Conservation (phyloP, 2,329 filamentous ascomycete genomes). For the Xylariaceae sp. region DNA sequence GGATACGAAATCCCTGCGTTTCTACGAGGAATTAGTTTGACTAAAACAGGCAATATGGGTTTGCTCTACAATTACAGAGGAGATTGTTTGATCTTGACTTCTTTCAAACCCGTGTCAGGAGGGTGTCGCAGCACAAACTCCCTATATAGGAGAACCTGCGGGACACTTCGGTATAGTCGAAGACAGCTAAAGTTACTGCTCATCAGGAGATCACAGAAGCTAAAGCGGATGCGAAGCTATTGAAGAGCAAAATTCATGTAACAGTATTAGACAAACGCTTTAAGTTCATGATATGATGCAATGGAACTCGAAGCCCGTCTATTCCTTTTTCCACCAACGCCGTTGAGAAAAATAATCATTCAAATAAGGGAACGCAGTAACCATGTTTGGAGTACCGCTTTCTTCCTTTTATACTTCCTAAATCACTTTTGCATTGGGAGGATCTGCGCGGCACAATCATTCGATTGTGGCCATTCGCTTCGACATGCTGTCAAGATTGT, state of each 20-base stretch:
- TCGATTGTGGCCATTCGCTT: conserved; percentile 55
- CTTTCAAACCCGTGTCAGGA: no score
- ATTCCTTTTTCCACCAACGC: conserved; percentile 11
- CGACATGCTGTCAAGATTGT: conserved; percentile 53
- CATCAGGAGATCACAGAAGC: no score
- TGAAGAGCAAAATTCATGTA: background rate
- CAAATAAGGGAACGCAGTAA: background rate
- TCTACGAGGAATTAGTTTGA: no score
- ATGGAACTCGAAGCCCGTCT: conserved; percentile 3
- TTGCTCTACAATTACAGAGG: no score
- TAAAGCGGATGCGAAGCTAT: background rate
- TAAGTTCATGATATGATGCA: conserved; percentile 1
- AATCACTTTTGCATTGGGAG: conserved; percentile 11
- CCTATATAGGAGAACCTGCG: no score
- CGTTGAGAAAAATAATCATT: conserved; percentile 2
- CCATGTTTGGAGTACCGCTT: background rate
- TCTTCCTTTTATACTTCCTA: conserved; percentile 1
- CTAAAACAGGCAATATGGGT: no score
- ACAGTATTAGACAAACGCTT: conserved; percentile 5
- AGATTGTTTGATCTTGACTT: no score
- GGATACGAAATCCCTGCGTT: no score
- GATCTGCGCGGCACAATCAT: conserved; percentile 10
- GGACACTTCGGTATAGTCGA: no score
- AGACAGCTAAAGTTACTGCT: no score
- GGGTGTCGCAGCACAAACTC: no score